Base-by-base conservation (phyloP, 805 yeast genomes). In the Cyberlindnera saturnus region DNA sequence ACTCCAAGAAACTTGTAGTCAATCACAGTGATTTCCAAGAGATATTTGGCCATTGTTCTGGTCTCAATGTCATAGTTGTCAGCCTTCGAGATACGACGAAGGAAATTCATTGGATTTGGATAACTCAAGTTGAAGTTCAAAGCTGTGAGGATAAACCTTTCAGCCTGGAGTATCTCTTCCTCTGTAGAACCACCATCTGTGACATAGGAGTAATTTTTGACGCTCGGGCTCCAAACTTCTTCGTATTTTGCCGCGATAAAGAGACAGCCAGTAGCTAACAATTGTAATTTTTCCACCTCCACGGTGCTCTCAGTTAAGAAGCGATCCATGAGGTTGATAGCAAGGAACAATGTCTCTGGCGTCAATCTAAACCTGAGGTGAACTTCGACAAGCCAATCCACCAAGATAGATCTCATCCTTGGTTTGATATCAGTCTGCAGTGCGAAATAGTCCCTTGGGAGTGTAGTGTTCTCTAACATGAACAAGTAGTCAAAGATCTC, bases 371-470 rank as follows among this genome's bases (percentile, higher is more conserved):
- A 89, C 60, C 86, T 75, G 52, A 80, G 70, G 66, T 88, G 96
- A 61, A 89, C 90, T 60, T 87, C 95, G 10, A 87, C 87, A 52
- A 89, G 71, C 97, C 97, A 89, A 65, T 90, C 96, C n/a, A 89
- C 87, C 45, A 89, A 67, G 41, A 89, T 85, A 7, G 88, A 81
- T 52, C 97, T 75, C 85, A 86, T 84, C 48, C 79, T 77, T 44
- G 96, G 95, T 55, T 83, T 79, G 52, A 87, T 64, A 46, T 79
- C 79, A 40, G 75, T 73, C 60, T 82, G 86, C 63, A 79, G 73
- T 48, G 66, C 70, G 35, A 38, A 38, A 19, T 38, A 38, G 11
- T 38, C 26, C 50, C 77, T 82, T 3, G 89, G 95, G 52, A 82
- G 66, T 39, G 88, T 86, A 55, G 74, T 72, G 38, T 65, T 52